Conservation (phyloP, 2,329 filamentous ascomycete species). For the Colletotrichum phormii region DNA sequence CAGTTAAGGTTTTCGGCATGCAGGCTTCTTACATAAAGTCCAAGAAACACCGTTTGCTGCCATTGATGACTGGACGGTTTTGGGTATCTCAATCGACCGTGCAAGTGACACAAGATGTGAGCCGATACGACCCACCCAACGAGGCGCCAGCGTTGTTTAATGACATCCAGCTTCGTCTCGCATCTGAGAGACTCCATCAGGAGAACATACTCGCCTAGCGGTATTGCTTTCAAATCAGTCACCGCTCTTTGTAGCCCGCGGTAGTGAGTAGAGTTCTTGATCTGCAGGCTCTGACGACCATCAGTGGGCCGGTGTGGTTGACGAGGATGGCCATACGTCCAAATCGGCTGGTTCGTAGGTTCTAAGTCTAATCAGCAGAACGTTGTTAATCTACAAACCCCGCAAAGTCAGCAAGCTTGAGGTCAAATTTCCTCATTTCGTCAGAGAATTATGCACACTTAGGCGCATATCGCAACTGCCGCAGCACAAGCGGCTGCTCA, state of each 20-base stretch:
- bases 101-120: not conserved
- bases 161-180: not conserved
- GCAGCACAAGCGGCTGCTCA: not conserved
- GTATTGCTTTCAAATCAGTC: conserved; percentile 8
- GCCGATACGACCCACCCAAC: not conserved
- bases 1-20: not conserved
- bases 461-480: not conserved
- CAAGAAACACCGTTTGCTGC: not conserved
- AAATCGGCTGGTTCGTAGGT: no score
- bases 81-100: not conserved
- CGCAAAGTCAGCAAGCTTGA: not conserved
- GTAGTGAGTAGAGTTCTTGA: conserved; percentile 13
- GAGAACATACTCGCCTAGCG: not conserved
- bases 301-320: conserved; percentile 3
- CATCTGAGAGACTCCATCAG: not conserved
- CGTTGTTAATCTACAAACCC: not conserved
- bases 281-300: conserved; percentile 1
- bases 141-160: not conserved
- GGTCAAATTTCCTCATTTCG: not conserved
- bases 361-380: not conserved
- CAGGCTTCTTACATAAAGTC: not conserved
- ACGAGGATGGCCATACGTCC: not conserved
- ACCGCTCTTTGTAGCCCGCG: conserved; percentile 25
- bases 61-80: not conserved
- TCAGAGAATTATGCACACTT: not conserved